Base-by-base conservation (phyloP, 1,284 basidiomycete genomes). In the Phlebopus sp. region DNA sequence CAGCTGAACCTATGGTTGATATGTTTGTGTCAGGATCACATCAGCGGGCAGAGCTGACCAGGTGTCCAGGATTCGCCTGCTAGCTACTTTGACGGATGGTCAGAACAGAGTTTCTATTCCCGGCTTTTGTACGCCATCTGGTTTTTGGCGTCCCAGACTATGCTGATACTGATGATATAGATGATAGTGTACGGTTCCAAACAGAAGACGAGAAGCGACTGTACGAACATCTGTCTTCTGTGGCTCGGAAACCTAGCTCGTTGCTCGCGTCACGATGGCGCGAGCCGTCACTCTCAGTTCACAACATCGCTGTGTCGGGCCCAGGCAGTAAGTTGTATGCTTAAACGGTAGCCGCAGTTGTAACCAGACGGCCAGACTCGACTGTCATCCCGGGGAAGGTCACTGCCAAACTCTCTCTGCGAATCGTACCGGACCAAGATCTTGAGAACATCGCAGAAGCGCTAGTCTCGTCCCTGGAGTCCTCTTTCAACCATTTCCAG, bases 371-470 rank as follows among this genome's bases (percentile, higher is more conserved):
- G 42, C 2, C 55, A 92, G 85, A 89, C 60, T 75, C 89, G 10
- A 95, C 93, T 1, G 84, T 97, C 48, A 97, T 97, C 41, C 92
- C 94, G 0, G 80, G 84, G 3, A 78, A 75, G 10, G 91, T 95
- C 15, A 81, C 78, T 30, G 84, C 92, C 1, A 86, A 91, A 55
- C 77, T 96, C 9, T 93, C 91, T 2, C 69, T 97, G 50, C 88
- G 95, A 18, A 86, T 97, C 54, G 96, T 99, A 0, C 96, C 96
- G 0, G 92, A 98, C 63, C 96, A 97, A 68, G 80, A 88, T 49
- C 70, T 97, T 3, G 79, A 86, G 7, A 74, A 72, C 4, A 86
- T 97, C 52, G 80, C 84, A 2, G 68, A 70, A 8, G 72, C 79
- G 2, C 69, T 98, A 21, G 74, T 79, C 32, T 62, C 73, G 2